These are phyloP conservation scores for Hypomontagnella monticulosa DNA, from an alignment of 495 filamentous ascomycete species.

Conservation along the genomic window DNA sequence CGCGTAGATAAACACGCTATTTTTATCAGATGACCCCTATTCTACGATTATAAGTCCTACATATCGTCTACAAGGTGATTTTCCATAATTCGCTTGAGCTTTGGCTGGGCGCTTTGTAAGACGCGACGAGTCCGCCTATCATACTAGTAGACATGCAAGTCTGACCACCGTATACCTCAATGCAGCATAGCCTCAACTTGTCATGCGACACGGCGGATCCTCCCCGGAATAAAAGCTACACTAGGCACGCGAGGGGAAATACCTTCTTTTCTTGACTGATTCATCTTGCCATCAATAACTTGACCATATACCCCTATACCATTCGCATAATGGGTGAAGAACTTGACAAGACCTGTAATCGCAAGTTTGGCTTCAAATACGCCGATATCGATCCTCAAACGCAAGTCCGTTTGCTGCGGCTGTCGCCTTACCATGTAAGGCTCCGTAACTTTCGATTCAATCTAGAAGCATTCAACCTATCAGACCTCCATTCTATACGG, in stretches of 20 bases:
- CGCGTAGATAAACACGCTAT: no score
- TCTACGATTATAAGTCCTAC: no score
- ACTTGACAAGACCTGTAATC: constrained; percentile 23
- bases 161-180: constrained; percentile 6
- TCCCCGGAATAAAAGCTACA: not conserved
- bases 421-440: not conserved
- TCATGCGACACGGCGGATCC: not conserved
- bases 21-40: no score
- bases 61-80: no score
- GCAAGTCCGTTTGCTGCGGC: constrained; percentile 18
- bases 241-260: not conserved
- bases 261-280: no score
- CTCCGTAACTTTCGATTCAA: not conserved
- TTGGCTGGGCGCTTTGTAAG: no score
- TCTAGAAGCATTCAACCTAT: constrained; percentile 10
- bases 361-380: constrained; percentile 14
- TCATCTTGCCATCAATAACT: not conserved
- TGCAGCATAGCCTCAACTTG: constrained; percentile 21
- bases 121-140: no score
- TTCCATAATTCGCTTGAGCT: no score
- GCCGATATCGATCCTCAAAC: constrained; percentile 5
- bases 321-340: constrained; percentile 13
- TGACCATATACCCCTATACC: not conserved
- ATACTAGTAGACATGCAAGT: constrained; percentile 3
- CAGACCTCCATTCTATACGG: constrained; percentile 7